Evolutionary conservation across 805 yeast species (phyloP), one percentile per base, ranked within the genome.

Genomic region (Candida sakaeoensis): DNA sequence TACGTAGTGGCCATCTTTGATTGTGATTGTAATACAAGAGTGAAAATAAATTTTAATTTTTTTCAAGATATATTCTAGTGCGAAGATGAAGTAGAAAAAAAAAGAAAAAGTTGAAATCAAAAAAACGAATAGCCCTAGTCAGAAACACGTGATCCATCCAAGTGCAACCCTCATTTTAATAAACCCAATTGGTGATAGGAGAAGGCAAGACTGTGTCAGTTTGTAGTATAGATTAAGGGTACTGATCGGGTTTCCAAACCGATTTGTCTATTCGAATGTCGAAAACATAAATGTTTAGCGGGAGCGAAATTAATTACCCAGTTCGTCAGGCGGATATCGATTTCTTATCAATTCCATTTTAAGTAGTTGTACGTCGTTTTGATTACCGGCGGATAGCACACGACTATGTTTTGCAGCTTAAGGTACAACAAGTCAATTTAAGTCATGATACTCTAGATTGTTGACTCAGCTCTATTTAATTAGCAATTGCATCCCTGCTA

Each of bases 1-100:
- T 34, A 34, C 37, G 37, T 5, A 22, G 37, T 34, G 13, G 37
- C 39, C 39, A 36, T 36, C 26, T 26, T 36, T 36, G 39, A 26
- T 36, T 23, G 5, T 36, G 37, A 19, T 24, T 8, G 25, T 35
- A 26, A 8, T 14, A 8, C 17, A 19, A 19, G 25, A 26, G 14
- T 33, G 21, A 10, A 18, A 34, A 34, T 5, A 18, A n/a, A 22
- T 18, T 26, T 36, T 15, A 10, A 12, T 31, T 16, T 31, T 18
- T 31, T 31, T 18, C 17, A 29, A 29, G 5, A 6, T 29, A 15
- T 15, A 21, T 21, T 23, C 10, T 8, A 4, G 24, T 23, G 36
- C 18, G 29, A 33, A 33, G 36, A 24, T 18, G 3, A 30, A 30
- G 18, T 8, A 24, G n/a, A 25, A 8, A 17, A 17, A 35, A 35